Percentiles rank a stretch among this genome's conserved stretches.
Conservation (phyloP, 345 rosid species). For the Heritiera fomes region DNA sequence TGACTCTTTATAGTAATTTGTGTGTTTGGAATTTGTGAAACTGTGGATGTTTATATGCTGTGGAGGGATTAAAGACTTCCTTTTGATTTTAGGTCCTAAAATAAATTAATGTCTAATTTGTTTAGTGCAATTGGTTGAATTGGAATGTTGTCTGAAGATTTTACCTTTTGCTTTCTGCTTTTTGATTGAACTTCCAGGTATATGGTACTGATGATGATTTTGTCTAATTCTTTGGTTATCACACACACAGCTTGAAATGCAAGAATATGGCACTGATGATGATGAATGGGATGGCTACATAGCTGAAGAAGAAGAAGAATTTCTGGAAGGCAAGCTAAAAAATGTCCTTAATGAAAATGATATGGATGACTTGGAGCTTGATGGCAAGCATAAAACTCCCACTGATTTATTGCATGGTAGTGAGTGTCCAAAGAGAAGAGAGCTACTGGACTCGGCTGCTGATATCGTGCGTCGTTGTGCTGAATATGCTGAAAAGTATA, state of each 20-base stretch:
- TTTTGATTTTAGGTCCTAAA: neutral
- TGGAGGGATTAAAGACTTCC: neutral
- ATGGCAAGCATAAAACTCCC: conserved; percentile 59
- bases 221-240: neutral
- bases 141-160: neutral
- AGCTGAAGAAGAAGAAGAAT: conserved; percentile 52
- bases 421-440: conserved; percentile 44
- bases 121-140: neutral
- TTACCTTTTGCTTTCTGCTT: neutral
- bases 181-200: neutral
- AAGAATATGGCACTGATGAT: conserved; percentile 72
- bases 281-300: conserved; percentile 42
- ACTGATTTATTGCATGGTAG: conserved; percentile 57
- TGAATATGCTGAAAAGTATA: conserved; percentile 67
- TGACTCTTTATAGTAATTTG: neutral
- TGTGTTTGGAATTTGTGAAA: neutral
- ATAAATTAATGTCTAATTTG: neutral
- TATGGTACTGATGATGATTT: neutral
- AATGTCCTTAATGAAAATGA: conserved; percentile 40
- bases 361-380: conserved; percentile 49
- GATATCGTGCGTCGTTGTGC: conserved; percentile 52
- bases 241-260: conserved; percentile 52
- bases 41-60: neutral
- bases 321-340: conserved; percentile 47
- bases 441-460: conserved; percentile 50